Evolutionary conservation across 768 basidiomycete genomes (phyloP), one percentile per base, ranked within the genome.

Genomic region (Fomitopsis serialis): DNA sequence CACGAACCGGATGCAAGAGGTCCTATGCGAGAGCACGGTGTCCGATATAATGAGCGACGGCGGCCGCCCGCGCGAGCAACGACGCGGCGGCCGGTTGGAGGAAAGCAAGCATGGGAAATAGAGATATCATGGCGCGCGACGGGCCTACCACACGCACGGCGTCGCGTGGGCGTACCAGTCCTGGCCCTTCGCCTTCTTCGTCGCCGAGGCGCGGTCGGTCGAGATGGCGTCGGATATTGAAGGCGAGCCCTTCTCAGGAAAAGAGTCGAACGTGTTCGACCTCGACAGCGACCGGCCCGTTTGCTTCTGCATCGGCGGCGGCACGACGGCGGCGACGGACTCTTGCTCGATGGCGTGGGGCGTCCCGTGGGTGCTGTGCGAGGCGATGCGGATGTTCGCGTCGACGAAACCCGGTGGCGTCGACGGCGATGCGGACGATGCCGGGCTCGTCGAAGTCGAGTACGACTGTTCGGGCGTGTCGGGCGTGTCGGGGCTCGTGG

Each of bases 401-500:
- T 65, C 61, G 48, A 61, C 64, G 43, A 54, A 55, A 27, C 63
- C 61, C 45, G 59, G 58, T 8, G 67, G 68, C 34, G 67, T 70
- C 23, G 61, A 59, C 1, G 67, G 68, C 51, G 67, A 63, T 1
- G 54, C 64, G 37, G 65, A 61, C 17, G 65, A 63, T 24, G 67
- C 66, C 21, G 69, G 68, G 10, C 65, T 66, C 23, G 64, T 65
- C 37, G 64, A 64, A 6, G 55, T 61, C 24, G 66, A 68, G 48
- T 63, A 65, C 1, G 64, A 68, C 17, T 59, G 58, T 42, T 65
- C 61, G 15, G 68, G 69, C 35, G 68, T 70, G 50, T 66, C 59
- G 42, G 61, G 68, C 11, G 62, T 60, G 35, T 58, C 55, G 34
- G 59, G 54, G 27, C 57, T 53, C n/a, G 52, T 23, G 35, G 58